A percentile compares a stretch with the other conserved stretches of the same genome.
Evolutionary conservation across 805 yeast species (phyloP).

Genomic region (Schwanniomyces sp.): DNA sequence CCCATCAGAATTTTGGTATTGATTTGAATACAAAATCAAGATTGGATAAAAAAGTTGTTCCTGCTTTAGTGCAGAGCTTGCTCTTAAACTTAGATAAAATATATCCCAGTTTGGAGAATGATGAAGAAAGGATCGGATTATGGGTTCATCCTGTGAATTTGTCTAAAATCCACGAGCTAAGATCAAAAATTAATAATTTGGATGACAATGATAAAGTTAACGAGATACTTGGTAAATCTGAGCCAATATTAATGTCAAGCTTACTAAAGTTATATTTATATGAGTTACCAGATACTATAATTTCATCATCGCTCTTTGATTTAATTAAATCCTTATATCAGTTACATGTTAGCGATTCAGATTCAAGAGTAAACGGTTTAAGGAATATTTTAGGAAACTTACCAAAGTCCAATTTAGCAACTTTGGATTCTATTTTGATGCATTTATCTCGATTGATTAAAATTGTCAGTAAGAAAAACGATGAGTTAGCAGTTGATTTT

Average conservation of each 20-base stretch:
- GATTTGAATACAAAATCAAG: slow-evolving; percentile 71
- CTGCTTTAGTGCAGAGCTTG: slow-evolving; percentile 61
- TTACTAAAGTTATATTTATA: slow-evolving; percentile 70
- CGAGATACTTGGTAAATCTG: slow-evolving; percentile 34
- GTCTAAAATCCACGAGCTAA: slow-evolving; percentile 57
- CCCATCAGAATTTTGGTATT: slow-evolving; percentile 75
- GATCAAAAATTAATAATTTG: slow-evolving; percentile 51
- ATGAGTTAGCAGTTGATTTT: slow-evolving; percentile 30
- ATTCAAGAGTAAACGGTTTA: slow-evolving; percentile 56
- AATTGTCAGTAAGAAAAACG: slow-evolving; percentile 43
- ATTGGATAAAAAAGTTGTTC: slow-evolving; percentile 71
- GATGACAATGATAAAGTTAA: slow-evolving; percentile 27
- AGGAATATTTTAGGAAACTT: slow-evolving; percentile 66
- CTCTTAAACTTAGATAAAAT: slow-evolving; percentile 65
- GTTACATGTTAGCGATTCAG: slow-evolving; percentile 36
- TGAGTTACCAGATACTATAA: slow-evolving; percentile 77
- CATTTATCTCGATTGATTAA: slow-evolving; percentile 66
- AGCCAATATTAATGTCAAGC: slow-evolving; percentile 63
- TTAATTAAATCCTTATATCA: slow-evolving; percentile 64
- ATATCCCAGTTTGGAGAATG: slow-evolving; percentile 70
- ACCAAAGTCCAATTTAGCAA: slow-evolving; percentile 71
- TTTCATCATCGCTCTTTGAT: slow-evolving; percentile 66
- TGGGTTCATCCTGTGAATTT: slow-evolving; percentile 73
- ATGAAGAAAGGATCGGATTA: slow-evolving; percentile 60
- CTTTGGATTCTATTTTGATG: slow-evolving; percentile 75